Evolutionary conservation across 2,329 filamentous ascomycete genomes (phyloP).

Genomic region (Cryphonectria radicalis): DNA sequence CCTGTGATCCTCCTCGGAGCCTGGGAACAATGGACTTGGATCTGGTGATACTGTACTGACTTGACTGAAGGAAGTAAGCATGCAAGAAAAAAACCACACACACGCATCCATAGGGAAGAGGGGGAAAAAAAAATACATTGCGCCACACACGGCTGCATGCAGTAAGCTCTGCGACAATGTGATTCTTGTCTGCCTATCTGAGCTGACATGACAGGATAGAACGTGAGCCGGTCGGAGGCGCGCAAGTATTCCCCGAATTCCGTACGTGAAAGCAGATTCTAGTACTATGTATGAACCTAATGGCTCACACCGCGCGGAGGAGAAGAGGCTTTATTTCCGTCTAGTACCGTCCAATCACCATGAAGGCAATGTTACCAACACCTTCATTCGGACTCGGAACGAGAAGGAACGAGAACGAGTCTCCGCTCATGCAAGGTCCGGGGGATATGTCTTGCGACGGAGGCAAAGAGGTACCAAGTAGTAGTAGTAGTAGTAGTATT

Average conservation of each 20-base stretch:
- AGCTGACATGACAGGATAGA: too few relatives aligned
- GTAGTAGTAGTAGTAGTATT: not conserved
- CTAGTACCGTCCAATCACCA: not conserved
- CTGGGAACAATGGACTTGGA: not conserved
- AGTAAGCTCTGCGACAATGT: too few relatives aligned
- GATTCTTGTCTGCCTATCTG: too few relatives aligned
- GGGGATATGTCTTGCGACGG: not conserved
- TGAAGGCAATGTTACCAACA: not conserved
- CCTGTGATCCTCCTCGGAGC: too few relatives aligned
- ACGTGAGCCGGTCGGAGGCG: too few relatives aligned
- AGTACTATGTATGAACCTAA: too few relatives aligned
- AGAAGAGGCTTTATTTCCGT: not conserved
- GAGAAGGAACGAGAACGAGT: not conserved
- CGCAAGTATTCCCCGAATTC: too few relatives aligned
- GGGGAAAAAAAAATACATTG: too few relatives aligned
- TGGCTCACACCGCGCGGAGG: too few relatives aligned
- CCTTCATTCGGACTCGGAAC: not conserved
- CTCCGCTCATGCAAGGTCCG: not conserved
- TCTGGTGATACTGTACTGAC: not conserved
- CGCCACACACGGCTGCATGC: too few relatives aligned
- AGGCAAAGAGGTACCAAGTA: not conserved
- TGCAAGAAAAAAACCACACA: not conserved
- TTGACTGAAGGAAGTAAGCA: not conserved
- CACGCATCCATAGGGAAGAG: not conserved
- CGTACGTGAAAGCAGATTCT: too few relatives aligned